Evolutionary conservation across 2,329 filamentous ascomycete genomes (phyloP).

Genomic region (Colletotrichum sp.): DNA sequence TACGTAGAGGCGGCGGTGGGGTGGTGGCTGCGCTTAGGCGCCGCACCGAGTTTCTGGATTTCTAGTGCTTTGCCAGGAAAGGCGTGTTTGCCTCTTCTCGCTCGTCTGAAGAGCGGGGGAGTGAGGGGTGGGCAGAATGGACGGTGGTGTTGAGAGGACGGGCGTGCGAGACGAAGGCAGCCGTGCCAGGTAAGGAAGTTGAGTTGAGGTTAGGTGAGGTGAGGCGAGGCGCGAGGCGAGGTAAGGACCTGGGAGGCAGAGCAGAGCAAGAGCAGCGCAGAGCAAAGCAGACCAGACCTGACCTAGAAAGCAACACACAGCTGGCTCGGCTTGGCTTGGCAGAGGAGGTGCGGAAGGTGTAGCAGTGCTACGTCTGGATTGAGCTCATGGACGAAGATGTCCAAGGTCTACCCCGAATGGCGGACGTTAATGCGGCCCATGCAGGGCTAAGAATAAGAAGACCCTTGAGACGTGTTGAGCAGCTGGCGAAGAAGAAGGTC

Average conservation of each 20-base stretch:
- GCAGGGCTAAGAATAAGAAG: conserved; percentile 12
- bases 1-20: conserved; percentile 16
- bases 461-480: conserved; percentile 9
- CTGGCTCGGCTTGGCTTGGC: neutral
- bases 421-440: conserved; percentile 19
- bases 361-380: neutral
- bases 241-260: neutral
- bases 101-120: conserved; percentile 7
- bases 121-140: neutral
- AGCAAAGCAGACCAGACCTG: neutral
- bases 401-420: conserved; percentile 18
- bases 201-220: neutral
- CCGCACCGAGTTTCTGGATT: conserved; percentile 17
- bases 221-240: neutral
- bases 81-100: neutral
- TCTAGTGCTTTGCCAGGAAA: conserved; percentile 14
- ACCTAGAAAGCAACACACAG: neutral
- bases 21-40: conserved; percentile 22
- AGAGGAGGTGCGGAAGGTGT: neutral
- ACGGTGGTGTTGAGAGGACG: neutral
- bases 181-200: conserved; percentile 5
- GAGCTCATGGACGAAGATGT: conserved; percentile 1
- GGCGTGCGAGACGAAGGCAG: neutral
- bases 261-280: neutral
- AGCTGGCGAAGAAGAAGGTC: neutral